Evolutionary conservation across 2,329 filamentous ascomycete species (phyloP).

Genomic region (Sphaerulina vaccinii): DNA sequence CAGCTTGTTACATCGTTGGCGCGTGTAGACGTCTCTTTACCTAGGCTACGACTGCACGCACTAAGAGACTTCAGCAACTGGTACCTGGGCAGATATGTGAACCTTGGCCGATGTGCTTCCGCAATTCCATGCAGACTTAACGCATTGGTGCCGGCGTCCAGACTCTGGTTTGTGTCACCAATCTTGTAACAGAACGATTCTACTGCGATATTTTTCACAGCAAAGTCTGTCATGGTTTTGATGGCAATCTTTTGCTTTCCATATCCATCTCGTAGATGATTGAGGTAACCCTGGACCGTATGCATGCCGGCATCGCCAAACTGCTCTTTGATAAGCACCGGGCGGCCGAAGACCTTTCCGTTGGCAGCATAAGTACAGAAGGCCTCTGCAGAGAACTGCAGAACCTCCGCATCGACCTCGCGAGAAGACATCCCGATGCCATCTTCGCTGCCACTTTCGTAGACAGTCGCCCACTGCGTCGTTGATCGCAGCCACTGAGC

Average conservation of each 20-base stretch:
- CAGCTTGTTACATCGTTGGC: conserved; percentile 9
- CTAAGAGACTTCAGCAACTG: conserved; percentile 10
- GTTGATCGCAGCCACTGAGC: neutral
- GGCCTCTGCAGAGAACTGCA: neutral
- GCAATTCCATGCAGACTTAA: conserved; percentile 10
- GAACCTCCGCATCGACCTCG: neutral
- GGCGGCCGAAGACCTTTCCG: conserved; percentile 7
- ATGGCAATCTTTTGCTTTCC: neutral
- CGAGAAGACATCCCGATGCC: neutral
- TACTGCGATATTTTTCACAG: neutral
- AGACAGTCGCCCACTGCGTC: neutral
- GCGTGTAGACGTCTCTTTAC: conserved; percentile 1
- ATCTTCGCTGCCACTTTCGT: neutral
- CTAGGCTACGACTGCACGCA: neutral
- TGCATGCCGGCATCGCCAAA: conserved; percentile 14
- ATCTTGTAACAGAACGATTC: conserved; percentile 1
- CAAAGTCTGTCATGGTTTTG: neutral
- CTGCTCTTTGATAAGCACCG: conserved; percentile 18
- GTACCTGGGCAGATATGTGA: conserved; percentile 14
- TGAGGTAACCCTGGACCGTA: conserved; percentile 9
- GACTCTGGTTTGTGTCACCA: neutral
- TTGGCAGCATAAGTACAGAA: neutral
- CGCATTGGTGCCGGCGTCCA: conserved; percentile 6
- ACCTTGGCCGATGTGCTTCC: conserved; percentile 4
- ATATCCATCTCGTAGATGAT: neutral